Evolutionary conservation across 2,329 filamentous ascomycete species (phyloP), one percentile per base, ranked within the genome.

Genomic region (Pseudomassariella vexata): DNA sequence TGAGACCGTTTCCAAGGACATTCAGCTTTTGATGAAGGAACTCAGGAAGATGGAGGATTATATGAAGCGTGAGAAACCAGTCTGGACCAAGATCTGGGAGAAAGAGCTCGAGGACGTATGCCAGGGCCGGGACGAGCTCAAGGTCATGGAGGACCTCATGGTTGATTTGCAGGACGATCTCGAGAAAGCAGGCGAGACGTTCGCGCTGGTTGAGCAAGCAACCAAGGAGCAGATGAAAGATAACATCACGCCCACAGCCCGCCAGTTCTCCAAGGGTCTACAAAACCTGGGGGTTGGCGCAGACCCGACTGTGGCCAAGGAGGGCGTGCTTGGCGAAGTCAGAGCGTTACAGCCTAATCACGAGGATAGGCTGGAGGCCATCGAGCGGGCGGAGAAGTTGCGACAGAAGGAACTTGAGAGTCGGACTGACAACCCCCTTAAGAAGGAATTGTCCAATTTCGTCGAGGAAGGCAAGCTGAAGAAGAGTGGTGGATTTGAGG

Each of bases 71-170:
- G 92, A 98, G 71, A 95, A 95, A 59, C 92, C 92, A 0, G 70
- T 95, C 36, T 98, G 92, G 90, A 95, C 88, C 34, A 95, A 95
- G 75, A 94, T 96, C 43, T 98, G 92, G 92, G 90, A 96, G 73
- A 89, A 94, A 62, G 89, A 96, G 58, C 69, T 98, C 27, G 87
- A 96, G 58, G 82, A 90, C 32, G 90, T 98, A 3, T 96, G 92
- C 62, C 88, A 94, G 55, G 92, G 95, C 52, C 80, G 89, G 45
- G 90, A 96, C 53, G 81, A 95, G 59, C 76, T 98, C 46, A 92
- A 88, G 30, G 84, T 96, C 70, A 90, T 95, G 68, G 92, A 98
- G 64, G 92, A 96, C 48, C 75, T 98, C 41, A 82, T 90, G 43
- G 79, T 89, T 26, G 92, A 98, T 64, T 64, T 98, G 41, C 80